Evolutionary conservation across 2,329 filamentous ascomycete species (phyloP).

Genomic region (Graphilbum ipis-grandicollis): DNA sequence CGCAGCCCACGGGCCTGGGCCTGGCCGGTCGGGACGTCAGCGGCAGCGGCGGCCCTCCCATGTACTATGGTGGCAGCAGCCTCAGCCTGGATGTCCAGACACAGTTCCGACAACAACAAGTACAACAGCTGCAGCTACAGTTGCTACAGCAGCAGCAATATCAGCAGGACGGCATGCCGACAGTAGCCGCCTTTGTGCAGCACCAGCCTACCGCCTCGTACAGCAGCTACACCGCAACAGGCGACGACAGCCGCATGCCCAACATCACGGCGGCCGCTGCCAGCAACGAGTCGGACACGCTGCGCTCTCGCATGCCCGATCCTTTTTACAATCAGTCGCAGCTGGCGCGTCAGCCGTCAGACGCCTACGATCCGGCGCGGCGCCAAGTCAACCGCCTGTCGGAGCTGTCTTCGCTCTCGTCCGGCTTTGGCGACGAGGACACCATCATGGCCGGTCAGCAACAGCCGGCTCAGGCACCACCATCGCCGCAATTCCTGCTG

Average conservation of each 20-base stretch:
- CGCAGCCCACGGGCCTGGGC: not conserved
- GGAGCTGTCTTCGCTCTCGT: slow-evolving; percentile 42
- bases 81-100: slow-evolving; percentile 8
- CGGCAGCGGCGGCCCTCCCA: not conserved
- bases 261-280: not conserved
- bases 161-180: too few relatives aligned
- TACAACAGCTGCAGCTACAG: not conserved
- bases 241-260: too few relatives aligned
- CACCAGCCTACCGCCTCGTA: not conserved
- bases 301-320: slow-evolving; percentile 19
- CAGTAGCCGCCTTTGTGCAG: not conserved
- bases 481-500: not conserved
- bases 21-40: too few relatives aligned
- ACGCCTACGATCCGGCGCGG: slow-evolving; percentile 17
- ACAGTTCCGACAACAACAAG: not conserved
- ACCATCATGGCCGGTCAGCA: slow-evolving; percentile 15
- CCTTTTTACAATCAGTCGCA: slow-evolving; percentile 22
- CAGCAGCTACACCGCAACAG: not conserved
- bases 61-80: slow-evolving; percentile 9
- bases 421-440: slow-evolving; percentile 45
- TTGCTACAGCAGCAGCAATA: not conserved
- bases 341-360: slow-evolving; percentile 18
- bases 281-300: slow-evolving; percentile 10
- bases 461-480: too few relatives aligned
- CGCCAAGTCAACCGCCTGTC: slow-evolving; percentile 24